Percentiles rank a stretch among this genome's conserved stretches.
These are phyloP conservation scores for Cucurbita ficifolia DNA, from an alignment of 306 rosid genomes.

Conservation along the genomic window DNA sequence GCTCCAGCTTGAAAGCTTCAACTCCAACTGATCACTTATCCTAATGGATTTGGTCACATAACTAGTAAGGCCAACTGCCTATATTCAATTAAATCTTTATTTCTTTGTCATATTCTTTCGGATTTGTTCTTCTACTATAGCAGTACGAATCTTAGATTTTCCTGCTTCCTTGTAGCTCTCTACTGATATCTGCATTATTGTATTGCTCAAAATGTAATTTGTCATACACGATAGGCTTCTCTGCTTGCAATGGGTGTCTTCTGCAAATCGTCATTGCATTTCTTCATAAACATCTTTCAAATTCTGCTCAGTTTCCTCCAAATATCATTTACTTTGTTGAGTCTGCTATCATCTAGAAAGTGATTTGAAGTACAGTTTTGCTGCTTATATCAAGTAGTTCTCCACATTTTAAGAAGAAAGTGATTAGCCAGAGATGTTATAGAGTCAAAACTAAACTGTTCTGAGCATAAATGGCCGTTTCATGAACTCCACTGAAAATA, in stretches of 20 bases:
- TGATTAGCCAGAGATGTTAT: not conserved
- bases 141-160: not conserved
- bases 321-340: not conserved
- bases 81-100: slow-evolving; percentile 4
- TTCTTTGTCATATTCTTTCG: not conserved
- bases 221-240: not conserved
- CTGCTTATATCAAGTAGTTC: not conserved
- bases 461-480: not conserved
- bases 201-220: not conserved
- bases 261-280: not conserved
- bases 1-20: not conserved
- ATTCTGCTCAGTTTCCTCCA: not conserved
- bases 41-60: not conserved
- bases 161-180: not conserved
- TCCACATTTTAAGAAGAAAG: not conserved
- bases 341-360: not conserved
- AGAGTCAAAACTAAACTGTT: not conserved
- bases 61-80: slow-evolving; percentile 4
- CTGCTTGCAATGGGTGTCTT: not conserved
- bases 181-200: not conserved
- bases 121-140: not conserved
- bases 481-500: not conserved
- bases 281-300: not conserved
- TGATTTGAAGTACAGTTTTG: not conserved
- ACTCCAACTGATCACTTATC: not conserved